Base-by-base conservation (phyloP, 768 basidiomycete genomes). In the Agrocybe chaxingu region DNA sequence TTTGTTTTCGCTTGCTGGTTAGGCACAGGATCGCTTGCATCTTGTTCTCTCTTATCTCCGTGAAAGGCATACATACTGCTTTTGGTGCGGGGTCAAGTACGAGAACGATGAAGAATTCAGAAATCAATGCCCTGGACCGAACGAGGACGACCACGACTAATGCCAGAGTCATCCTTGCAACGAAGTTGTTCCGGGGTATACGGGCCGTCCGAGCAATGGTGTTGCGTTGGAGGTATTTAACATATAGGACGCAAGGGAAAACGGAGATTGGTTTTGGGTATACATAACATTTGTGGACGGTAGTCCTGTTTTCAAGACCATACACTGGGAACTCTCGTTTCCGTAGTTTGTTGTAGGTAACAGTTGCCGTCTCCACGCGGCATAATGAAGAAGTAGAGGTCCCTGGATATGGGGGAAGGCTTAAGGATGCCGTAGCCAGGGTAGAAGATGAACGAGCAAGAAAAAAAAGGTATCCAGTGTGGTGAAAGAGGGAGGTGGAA, bases 41-140 rank as follows among this genome's bases (percentile, higher is more conserved):
- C 69, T 85, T 41, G 80, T 91, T 12, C 71, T 92, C 19, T 69
- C 79, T 4, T 91, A 94, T 65, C 77, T 94, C 43, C 85, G 92
- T 19, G 73, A 79, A 35, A 76, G 72, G 53, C 81, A 92, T 64
- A 62, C 73, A 4, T 93, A 93, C 63, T 93, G 92, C 63, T 92
- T 92, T 66, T 93, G 90, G 88, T 94, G 92, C 62, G 92, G 92
- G 9, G 78, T 85, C 9, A 77, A 82, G 57, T 94, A 92, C 61
- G 75, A 78, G 4, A 72, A 75, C 55, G 64, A 68, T 5, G 77
- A 78, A 11, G 86, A 89, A 44, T 70, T 94, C 72, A 68, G 68
- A 35, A 65, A 60, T 34, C 73, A 82, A 48, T 94, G 92, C 65
- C 91, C 91, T 5, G 92, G 92, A 6, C 62, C 72, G 37, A 77